Percentiles rank a stretch among this genome's conserved stretches.
phyloP scores from a whole-genome alignment of 1,284 basidiomycete genomes.

The Cystobasidiaceae sp. region DNA sequence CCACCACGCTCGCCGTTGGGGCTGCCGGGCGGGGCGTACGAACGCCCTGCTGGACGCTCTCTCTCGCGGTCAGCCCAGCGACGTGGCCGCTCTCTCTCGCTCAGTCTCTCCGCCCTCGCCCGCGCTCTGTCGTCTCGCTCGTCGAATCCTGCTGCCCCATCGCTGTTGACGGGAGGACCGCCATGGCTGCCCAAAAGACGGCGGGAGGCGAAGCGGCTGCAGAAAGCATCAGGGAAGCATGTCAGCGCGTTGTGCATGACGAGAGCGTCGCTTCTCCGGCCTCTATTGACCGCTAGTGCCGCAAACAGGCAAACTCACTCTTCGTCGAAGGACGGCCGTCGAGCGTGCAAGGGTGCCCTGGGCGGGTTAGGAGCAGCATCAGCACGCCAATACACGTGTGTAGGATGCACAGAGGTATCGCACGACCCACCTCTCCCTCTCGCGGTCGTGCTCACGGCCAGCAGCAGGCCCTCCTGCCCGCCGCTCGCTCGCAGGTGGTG shows the following conservation, averaged over 20 bases:
- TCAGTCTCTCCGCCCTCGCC: not conserved
- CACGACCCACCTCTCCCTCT: not conserved
- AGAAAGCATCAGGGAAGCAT: not conserved
- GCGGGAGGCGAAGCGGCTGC: not conserved
- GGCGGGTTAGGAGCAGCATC: not conserved
- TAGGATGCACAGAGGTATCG: not conserved
- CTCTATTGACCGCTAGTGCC: not conserved
- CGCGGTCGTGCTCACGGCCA: not conserved
- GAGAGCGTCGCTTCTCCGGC: not conserved
- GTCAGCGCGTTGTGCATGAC: not conserved
- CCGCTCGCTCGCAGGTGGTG: slow-evolving; percentile 5
- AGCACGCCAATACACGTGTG: not conserved
- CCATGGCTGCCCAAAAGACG: not conserved
- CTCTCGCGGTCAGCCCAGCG: not conserved
- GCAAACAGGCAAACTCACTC: slow-evolving; percentile 7
- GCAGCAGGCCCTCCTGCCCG: not conserved
- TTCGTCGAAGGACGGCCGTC: not conserved
- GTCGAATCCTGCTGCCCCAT: not conserved
- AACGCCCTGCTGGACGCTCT: not conserved
- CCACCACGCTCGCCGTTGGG: too few species aligned
- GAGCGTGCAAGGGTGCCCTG: not conserved
- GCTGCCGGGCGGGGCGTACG: not conserved
- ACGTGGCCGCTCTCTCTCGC: not conserved
- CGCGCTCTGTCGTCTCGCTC: not conserved
- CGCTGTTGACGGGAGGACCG: not conserved